Base-by-base conservation (phyloP, 2,329 filamentous ascomycete genomes). In the Ascocoryne sarcoides region DNA sequence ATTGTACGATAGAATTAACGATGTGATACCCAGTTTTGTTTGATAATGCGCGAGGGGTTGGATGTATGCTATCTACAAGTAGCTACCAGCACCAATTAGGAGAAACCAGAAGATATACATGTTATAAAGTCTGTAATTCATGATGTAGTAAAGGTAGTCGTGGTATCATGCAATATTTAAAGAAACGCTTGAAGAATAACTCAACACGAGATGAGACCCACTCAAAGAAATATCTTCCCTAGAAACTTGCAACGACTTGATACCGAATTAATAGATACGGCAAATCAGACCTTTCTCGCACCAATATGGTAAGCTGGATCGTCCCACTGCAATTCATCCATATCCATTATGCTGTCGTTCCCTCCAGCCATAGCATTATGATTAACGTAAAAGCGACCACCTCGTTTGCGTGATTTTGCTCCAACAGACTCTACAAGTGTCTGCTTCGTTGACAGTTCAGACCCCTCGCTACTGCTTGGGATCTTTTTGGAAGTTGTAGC, bases 301-400 rank as follows among this genome's bases (percentile, higher is more conserved):
- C 48, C 44, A 30, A 56, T 48, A 29, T 51, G 44, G 34, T 52
- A 55, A 8, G 29, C 37, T 10, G 47, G 21, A 23, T 46, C 33
- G 21, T 55, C 46, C 45, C 45, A 50, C 34, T 55, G 52, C 35
- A 56, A 38, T 38, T 55, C 52, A 36, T 56, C 54, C 18, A 48
- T 42, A 17, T 53, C 52, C 49, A 54, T 50, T 20, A 43, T 40
- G 18, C 38, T 48, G 23, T 46, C 37, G 21, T 43, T 7, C 7
- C 12, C 23, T 7, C 12, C 36, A 2, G 33, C 36, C 17, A 44
- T 19, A 38, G 35, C 31, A n/a, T 44, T 39, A 4, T 40, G 32
- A n/a, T 39, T 47, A 31, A 28, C 34, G 23, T 26, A 45, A 2
- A 32, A 38, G 17, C 21, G 30, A 17, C 12, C 12, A 33, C 32